A percentile compares a stretch with the other conserved stretches of the same genome.
Evolutionary conservation across 2,329 filamentous ascomycete genomes (phyloP).

Genomic region (Chalara sp.): DNA sequence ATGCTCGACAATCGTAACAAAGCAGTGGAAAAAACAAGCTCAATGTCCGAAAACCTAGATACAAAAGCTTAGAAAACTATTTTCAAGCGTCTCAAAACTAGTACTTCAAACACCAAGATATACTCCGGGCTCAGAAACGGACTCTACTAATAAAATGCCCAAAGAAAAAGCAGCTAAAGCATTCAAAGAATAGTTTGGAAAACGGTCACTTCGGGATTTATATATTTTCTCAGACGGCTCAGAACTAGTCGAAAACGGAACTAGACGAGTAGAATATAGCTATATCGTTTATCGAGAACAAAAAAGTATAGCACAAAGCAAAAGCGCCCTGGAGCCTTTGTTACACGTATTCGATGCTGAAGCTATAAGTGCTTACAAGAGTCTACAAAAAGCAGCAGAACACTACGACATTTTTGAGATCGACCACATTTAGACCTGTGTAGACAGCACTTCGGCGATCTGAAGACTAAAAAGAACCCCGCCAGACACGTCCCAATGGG

Average conservation of each 20-base stretch:
- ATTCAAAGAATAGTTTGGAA: too few species aligned
- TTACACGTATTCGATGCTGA: background rate
- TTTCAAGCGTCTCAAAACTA: too few species aligned
- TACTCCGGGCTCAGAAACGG: too few species aligned
- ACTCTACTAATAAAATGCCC: too few species aligned
- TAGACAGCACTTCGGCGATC: background rate
- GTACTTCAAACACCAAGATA: too few species aligned
- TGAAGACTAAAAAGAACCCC: background rate
- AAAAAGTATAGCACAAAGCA: background rate
- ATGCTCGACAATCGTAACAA: too few species aligned
- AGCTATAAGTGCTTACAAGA: background rate
- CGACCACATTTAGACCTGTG: background rate
- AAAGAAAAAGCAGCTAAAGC: too few species aligned
- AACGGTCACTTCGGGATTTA: too few species aligned
- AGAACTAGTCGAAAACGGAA: background rate
- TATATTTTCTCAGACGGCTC: background rate
- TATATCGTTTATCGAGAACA: background rate
- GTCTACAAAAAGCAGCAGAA: background rate
- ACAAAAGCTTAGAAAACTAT: too few species aligned
- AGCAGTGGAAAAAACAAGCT: too few species aligned
- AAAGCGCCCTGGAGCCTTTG: background rate
- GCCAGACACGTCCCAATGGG: background rate
- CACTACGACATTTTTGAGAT: background rate
- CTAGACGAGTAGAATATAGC: background rate
- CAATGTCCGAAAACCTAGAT: too few species aligned